phyloP scores from a whole-genome alignment of 2,329 filamentous ascomycete genomes.

The Clonostachys byssicola region DNA sequence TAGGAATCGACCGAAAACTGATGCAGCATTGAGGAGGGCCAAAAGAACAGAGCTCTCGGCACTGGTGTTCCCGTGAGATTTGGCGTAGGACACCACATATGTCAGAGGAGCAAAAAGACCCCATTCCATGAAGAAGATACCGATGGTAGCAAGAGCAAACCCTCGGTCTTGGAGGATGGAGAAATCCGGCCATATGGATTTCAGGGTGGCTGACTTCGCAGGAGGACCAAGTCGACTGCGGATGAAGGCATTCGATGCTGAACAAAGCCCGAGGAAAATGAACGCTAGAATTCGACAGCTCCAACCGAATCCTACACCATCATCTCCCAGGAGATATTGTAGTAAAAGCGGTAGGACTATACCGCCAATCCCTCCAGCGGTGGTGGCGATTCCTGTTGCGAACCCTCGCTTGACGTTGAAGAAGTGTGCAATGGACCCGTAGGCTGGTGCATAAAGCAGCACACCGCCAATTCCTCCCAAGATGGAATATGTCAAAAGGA shows the following conservation, averaged over 20 bases:
- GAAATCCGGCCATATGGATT: constrained; percentile 9
- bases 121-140: constrained; percentile 56
- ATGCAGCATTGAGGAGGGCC: constrained; percentile 66
- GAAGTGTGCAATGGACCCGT: constrained; percentile 65
- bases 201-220: constrained; percentile 38
- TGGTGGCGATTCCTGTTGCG: constrained; percentile 66
- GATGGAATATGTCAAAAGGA: constrained; percentile 65
- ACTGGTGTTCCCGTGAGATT: constrained; percentile 45
- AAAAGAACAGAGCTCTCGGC: constrained; percentile 63
- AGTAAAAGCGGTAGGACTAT: constrained; percentile 41
- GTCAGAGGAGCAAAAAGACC: constrained; percentile 63
- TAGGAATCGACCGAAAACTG: constrained; percentile 61
- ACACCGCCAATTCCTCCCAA: constrained; percentile 62
- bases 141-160: constrained; percentile 47
- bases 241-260: neutral
- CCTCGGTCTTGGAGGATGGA: constrained; percentile 1
- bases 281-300: constrained; percentile 20
- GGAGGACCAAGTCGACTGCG: constrained; percentile 32
- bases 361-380: constrained; percentile 58
- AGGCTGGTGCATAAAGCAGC: constrained; percentile 65
- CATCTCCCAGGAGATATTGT: constrained; percentile 15
- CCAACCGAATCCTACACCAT: constrained; percentile 22
- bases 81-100: constrained; percentile 63
- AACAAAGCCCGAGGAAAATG: constrained; percentile 9
- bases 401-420: constrained; percentile 60